These are phyloP conservation scores for Bryopsis sp. DNA, from an alignment of 139 green algal species.

Conservation along the genomic window DNA sequence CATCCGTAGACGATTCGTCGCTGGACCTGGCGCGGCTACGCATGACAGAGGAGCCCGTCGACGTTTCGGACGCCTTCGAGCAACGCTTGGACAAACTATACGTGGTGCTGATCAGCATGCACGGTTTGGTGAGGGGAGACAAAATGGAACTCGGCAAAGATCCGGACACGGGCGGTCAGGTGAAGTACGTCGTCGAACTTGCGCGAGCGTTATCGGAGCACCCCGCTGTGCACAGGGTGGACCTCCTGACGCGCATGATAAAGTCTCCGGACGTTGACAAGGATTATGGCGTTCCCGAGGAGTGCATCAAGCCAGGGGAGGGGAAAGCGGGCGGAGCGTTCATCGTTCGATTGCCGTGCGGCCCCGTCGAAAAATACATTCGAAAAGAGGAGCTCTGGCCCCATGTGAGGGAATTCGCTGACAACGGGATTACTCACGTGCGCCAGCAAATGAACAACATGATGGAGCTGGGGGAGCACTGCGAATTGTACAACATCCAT, in stretches of 20 bases:
- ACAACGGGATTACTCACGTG: conserved; percentile 60
- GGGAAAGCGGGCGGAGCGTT: conserved; percentile 63
- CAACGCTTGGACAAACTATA: conserved; percentile 51
- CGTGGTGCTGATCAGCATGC: conserved; percentile 75
- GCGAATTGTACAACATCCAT: conserved; percentile 52
- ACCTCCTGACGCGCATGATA: conserved; percentile 86
- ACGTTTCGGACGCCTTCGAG: conserved; percentile 12
- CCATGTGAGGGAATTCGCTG: conserved; percentile 83
- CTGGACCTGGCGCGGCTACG: background rate
- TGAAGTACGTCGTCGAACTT: conserved; percentile 97
- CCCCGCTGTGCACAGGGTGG: conserved; percentile 82
- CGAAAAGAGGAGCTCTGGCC: conserved; percentile 88
- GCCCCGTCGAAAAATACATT: conserved; percentile 58
- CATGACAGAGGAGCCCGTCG: background rate
- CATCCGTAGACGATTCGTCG: too few relatives aligned
- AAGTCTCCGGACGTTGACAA: conserved; percentile 53
- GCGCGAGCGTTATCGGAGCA: conserved; percentile 71
- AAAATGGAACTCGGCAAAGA: conserved; percentile 90
- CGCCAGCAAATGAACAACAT: conserved; percentile 42
- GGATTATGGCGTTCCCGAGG: conserved; percentile 58
- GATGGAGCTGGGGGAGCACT: conserved; percentile 39
- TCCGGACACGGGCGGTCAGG: conserved; percentile 83
- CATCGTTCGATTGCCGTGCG: conserved; percentile 81
- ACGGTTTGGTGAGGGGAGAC: conserved; percentile 81
- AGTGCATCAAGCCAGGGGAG: conserved; percentile 52